Evolutionary conservation across 805 yeast species (phyloP), one percentile per base, ranked within the genome.

Genomic region (Blastobotrys americana): DNA sequence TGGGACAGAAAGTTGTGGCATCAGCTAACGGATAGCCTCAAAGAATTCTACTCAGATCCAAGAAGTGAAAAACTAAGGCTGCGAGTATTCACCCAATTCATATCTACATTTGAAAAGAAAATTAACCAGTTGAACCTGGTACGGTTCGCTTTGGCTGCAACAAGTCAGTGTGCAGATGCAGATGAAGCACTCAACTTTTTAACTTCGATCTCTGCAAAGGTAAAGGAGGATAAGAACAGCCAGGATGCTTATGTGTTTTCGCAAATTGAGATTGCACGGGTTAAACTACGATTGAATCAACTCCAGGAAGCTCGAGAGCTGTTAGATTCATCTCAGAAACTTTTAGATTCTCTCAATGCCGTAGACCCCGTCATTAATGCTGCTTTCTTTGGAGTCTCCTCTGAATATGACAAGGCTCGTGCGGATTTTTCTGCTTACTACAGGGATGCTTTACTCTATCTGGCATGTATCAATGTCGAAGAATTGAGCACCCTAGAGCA

Each of bases 1-100:
- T 84, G 86, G 66, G 96, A 88, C 59, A 73, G 95, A 55, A 88
- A 87, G 64, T 74, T 90, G 61, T 93, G 97, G 97, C 94, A 83
- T 67, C 97, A 93, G 69, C 74, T 93, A 60, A 85, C 96, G 2
- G 76, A 77, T 49, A 65, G 77, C 4, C 69, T 93, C 46, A 66
- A 67, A 28, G 73, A 72, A 50, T 75, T 89, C 58, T 90, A 77
- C 67, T 68, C 68, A 36, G 69, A 72, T 45, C 72, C 77, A 5
- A 70, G 69, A 21, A 71, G 84, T 10, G 65, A 62, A 31, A 67
- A 74, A 0, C 64, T 85, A 45, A 76, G 90, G 53, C 62, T 80
- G 54, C 77, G 79, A 51, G 65, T 90, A 43, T 90, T 76, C 64
- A 77, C 78, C 46, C 76, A 76, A 50, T 88, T 93, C 61, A 76